These are phyloP conservation scores for Xylariaceae sp. DNA, from an alignment of 2,329 filamentous ascomycete genomes.

Conservation along the genomic window DNA sequence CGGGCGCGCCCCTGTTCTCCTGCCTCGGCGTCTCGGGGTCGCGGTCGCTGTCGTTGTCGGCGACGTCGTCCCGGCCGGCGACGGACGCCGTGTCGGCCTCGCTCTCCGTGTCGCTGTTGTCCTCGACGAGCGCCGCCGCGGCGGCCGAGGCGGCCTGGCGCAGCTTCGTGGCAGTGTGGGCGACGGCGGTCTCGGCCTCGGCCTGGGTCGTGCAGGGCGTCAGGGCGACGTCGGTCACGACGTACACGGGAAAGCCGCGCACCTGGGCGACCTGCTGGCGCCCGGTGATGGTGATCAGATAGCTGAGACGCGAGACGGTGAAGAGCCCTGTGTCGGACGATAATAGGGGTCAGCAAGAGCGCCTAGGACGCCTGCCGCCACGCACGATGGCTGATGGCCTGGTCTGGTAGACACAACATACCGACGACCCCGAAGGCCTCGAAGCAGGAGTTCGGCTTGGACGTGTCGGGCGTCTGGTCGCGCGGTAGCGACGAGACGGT, in stretches of 20 bases:
- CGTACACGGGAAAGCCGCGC: constrained; percentile 73
- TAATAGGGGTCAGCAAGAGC: constrained; percentile 3
- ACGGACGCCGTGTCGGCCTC: constrained; percentile 39
- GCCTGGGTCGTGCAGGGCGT: constrained; percentile 73
- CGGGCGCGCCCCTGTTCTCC: no score
- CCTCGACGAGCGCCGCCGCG: constrained; percentile 22
- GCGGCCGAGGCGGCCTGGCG: constrained; percentile 22
- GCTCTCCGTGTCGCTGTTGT: constrained; percentile 32
- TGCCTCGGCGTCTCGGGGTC: constrained; percentile 7
- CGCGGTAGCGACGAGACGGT: constrained; percentile 35
- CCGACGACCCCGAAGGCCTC: constrained; percentile 55
- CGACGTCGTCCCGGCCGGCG: constrained; percentile 23
- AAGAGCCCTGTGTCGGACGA: constrained; percentile 60
- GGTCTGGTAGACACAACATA: constrained; percentile 21
- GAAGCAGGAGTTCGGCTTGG: constrained; percentile 42
- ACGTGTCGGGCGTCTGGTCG: constrained; percentile 37
- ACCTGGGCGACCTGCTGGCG: constrained; percentile 86
- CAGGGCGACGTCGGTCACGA: constrained; percentile 81
- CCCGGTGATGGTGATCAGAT: constrained; percentile 78
- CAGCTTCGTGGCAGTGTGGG: constrained; percentile 44
- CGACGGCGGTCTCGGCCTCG: constrained; percentile 68
- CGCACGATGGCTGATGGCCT: not conserved
- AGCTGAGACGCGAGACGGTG: constrained; percentile 71
- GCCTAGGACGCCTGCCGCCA: not conserved
- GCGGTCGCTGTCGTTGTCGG: constrained; percentile 22